Evolutionary conservation across 202 grass and related monocot genomes (phyloP), one percentile per base, ranked within the genome.

Genomic region (Zoysia matrella): DNA sequence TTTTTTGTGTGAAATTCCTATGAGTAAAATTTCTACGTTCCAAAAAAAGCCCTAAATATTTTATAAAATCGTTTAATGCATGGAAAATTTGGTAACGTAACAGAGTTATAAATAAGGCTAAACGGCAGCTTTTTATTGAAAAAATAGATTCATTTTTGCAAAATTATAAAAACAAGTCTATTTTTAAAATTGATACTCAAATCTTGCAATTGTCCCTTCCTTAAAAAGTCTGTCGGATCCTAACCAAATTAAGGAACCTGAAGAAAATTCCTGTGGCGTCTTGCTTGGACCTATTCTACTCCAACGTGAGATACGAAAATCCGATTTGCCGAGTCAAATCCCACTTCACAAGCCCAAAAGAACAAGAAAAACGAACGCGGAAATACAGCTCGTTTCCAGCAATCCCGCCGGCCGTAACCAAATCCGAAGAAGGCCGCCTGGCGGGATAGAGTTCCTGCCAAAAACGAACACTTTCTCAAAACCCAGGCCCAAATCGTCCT

Each of bases 271-370:
- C 65, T 60, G 51, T 52, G 11, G 5, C 82, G 65, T 54, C 30
- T 57, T 44, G 11, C 11, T 66, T 75, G 15, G 87, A 89, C 77
- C 72, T 60, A 82, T 73, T 81, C 73, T n/a, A 67, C 65, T 55
- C 41, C 72, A 58, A 79, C 30, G n/a, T 22, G 65, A 50, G 57
- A n/a, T 2, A 69, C 50, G 80, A 53, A 64, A 58, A 18, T 6
- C 12, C 67, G 16, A 63, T 43, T 82, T 45, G 64, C 52, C 3
- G 46, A 64, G 82, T 62, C 87, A 72, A 89, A 82, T 85, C 82
- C 73, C 9, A 8, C 60, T 44, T 3, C 36, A 52, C 16, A 39
- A 36, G 4, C 49, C 30, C 0, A 2, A 16, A 63, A 43, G 11
- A 10, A 7, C n/a, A n/a, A 30, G 39, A 39, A 11, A 72, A 51